phyloP scores from a whole-genome alignment of 257 asterid species.

The Jaltomata sinuosa region DNA sequence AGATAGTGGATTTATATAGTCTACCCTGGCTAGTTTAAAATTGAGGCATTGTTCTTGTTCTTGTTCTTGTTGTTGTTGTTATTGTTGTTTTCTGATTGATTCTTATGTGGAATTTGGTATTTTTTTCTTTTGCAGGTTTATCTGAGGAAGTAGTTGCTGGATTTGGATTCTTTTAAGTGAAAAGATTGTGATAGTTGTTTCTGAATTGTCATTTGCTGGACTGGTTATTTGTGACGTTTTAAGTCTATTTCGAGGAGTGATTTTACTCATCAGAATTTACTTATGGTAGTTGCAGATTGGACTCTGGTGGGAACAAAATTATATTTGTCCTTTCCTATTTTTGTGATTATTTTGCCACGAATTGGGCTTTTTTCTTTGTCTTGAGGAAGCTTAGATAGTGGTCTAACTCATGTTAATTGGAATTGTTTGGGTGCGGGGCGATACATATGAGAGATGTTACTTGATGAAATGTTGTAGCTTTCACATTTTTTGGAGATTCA shows the following conservation, averaged over 20 bases:
- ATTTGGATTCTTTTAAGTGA: neutral
- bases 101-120: conserved; percentile 11
- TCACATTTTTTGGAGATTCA: conserved; percentile 26
- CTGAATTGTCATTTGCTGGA: conserved; percentile 8
- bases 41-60: neutral
- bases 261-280: conserved; percentile 24
- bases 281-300: conserved; percentile 3
- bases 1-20: neutral
- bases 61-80: neutral
- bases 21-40: neutral
- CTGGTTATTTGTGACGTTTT: conserved; percentile 6
- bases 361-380: neutral
- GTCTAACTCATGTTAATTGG: conserved; percentile 27
- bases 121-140: conserved; percentile 44
- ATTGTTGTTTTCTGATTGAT: neutral
- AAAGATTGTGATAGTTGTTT: neutral
- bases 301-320: neutral
- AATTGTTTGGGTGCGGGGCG: conserved; percentile 23
- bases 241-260: neutral
- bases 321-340: neutral
- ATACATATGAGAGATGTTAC: conserved; percentile 19
- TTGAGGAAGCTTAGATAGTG: conserved; percentile 7
- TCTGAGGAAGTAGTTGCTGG: conserved; percentile 27
- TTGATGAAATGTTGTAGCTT: conserved; percentile 28
- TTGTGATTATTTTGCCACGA: neutral